Conservation (phyloP, 441 rosid genomes). For the Adansonia madagascariensis region DNA sequence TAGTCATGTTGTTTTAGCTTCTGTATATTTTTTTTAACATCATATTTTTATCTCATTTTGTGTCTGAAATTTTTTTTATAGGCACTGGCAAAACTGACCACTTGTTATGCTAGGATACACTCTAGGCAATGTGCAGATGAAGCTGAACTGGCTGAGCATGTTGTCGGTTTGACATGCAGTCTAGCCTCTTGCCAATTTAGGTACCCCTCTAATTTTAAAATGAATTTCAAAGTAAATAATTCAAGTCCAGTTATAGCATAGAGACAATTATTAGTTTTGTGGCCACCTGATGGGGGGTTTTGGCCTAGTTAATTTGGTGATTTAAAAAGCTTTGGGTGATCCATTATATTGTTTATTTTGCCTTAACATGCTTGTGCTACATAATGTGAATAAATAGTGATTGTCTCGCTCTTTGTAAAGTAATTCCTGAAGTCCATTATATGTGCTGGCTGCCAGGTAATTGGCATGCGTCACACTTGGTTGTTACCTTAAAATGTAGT, state of each 20-base stretch:
- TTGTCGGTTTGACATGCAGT: conserved; percentile 82
- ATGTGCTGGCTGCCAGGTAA: conserved; percentile 4
- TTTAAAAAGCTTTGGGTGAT: neutral
- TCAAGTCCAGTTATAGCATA: conserved; percentile 1
- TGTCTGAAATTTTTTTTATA: conserved; percentile 36
- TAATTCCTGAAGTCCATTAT: conserved; percentile 12
- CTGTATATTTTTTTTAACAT: neutral
- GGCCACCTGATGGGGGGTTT: neutral
- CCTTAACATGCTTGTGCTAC: conserved; percentile 1
- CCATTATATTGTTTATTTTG: neutral
- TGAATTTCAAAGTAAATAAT: neutral
- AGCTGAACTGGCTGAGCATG: conserved; percentile 93
- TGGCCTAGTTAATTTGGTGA: neutral
- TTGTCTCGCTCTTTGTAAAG: conserved; percentile 1
- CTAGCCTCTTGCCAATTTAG: conserved; percentile 89
- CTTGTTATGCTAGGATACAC: conserved; percentile 71
- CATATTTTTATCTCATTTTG: conserved; percentile 23
- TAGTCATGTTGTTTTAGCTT: conserved; percentile 19
- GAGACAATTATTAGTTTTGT: conserved; percentile 18
- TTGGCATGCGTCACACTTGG: neutral
- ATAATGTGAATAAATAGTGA: neutral
- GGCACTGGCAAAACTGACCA: conserved; percentile 77
- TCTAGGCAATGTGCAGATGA: conserved; percentile 88
- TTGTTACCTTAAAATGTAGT: neutral
- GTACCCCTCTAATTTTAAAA: conserved; percentile 35